Conservation (phyloP, 805 yeast species). For the Zygoascus flipseniorum region DNA sequence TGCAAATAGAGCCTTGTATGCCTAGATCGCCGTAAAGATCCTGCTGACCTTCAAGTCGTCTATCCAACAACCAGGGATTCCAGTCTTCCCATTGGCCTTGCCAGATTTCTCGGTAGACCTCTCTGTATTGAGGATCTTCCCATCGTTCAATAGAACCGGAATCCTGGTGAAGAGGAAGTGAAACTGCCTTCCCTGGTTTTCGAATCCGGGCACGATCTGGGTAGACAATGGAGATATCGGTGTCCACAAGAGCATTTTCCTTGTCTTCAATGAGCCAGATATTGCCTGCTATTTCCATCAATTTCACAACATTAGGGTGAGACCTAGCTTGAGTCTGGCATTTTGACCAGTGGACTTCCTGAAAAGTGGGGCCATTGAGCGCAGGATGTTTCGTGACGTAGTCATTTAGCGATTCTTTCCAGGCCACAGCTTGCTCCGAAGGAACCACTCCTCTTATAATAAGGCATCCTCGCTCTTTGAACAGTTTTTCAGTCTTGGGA, state of each 20-base stretch:
- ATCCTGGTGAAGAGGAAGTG: conserved; percentile 35
- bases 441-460: conserved; percentile 30
- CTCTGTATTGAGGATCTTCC: conserved; percentile 19
- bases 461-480: conserved; percentile 21
- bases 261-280: conserved; percentile 26
- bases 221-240: conserved; percentile 27
- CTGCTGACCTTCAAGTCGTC: conserved; percentile 20
- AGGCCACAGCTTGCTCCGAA: conserved; percentile 19
- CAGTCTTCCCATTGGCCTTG: conserved; percentile 36
- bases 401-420: conserved; percentile 20
- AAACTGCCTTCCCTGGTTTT: conserved; percentile 30
- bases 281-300: conserved; percentile 24
- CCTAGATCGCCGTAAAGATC: conserved; percentile 24
- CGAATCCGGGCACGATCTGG: conserved; percentile 37
- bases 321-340: conserved; percentile 34
- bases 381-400: conserved; percentile 23
- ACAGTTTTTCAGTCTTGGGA: background rate
- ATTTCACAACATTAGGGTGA: conserved; percentile 30
- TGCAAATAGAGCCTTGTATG: conserved; percentile 23
- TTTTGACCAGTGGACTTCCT: conserved; percentile 33
- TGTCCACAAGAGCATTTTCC: conserved; percentile 10
- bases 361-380: conserved; percentile 20
- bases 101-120: conserved; percentile 24
- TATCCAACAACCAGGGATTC: conserved; percentile 33
- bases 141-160: conserved; percentile 37